A percentile compares a stretch with the other conserved stretches of the same genome.
phyloP scores from a whole-genome alignment of 768 basidiomycete species.

The Leccinum ochraceum region DNA sequence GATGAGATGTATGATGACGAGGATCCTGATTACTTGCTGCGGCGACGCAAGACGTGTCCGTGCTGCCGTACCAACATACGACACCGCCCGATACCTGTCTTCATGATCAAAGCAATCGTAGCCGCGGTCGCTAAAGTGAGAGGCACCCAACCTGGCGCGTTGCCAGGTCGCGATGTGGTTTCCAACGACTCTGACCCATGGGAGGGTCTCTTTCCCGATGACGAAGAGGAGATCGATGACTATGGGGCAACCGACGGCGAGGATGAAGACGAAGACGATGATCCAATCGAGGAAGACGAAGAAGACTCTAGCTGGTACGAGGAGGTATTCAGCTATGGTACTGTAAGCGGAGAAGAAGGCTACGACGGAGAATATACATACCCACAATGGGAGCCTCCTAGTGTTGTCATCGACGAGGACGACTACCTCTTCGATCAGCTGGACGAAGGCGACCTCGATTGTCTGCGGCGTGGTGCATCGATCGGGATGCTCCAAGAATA shows the following conservation, averaged over 20 bases:
- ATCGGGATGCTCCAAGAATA: slow-evolving; percentile 57
- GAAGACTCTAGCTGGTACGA: slow-evolving; percentile 33
- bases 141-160: slow-evolving; percentile 21
- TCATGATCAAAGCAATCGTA: slow-evolving; percentile 63
- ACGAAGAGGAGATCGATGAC: slow-evolving; percentile 44
- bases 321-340: slow-evolving; percentile 38
- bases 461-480: slow-evolving; percentile 63
- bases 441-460: slow-evolving; percentile 35
- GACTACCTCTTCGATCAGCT: slow-evolving; percentile 39
- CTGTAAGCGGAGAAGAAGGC: slow-evolving; percentile 35
- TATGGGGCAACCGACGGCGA: slow-evolving; percentile 28
- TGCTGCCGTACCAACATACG: slow-evolving; percentile 62
- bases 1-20: slow-evolving; percentile 46
- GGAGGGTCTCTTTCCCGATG: slow-evolving; percentile 64
- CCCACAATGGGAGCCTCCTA: slow-evolving; percentile 63
- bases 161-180: slow-evolving; percentile 26
- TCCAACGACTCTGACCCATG: slow-evolving; percentile 60
- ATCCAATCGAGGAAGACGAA: slow-evolving; percentile 32
- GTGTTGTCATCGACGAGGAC: slow-evolving; percentile 35
- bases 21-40: slow-evolving; percentile 47
- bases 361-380: slow-evolving; percentile 44
- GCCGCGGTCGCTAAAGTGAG: slow-evolving; percentile 50
- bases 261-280: slow-evolving; percentile 28
- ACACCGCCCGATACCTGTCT: slow-evolving; percentile 66
- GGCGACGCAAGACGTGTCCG: slow-evolving; percentile 70